Evolutionary conservation across 148 eudicot genomes (phyloP).

Genomic region (Rhododendron molle): DNA sequence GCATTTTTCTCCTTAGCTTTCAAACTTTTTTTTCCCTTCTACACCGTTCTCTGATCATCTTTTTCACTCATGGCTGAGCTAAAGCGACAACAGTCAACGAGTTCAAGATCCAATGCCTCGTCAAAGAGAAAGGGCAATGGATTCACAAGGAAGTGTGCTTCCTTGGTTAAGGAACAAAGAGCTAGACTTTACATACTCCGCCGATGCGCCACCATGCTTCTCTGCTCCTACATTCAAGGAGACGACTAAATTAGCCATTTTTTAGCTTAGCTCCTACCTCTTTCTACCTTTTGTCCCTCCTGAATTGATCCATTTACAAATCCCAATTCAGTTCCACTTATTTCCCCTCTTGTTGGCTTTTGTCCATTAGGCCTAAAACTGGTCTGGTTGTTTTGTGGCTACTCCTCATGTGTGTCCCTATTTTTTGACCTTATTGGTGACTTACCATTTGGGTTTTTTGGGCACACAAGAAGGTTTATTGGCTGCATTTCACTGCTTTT

Average conservation of each 20-base stretch:
- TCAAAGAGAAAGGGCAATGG: conserved; percentile 44
- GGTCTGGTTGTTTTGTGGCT: conserved; percentile 2
- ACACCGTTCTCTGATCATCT: background rate
- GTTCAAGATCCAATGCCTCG: conserved; percentile 6
- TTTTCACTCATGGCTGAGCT: conserved; percentile 40
- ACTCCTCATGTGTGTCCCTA: background rate
- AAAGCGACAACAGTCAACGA: conserved; percentile 24
- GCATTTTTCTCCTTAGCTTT: conserved; percentile 26
- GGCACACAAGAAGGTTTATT: conserved; percentile 4
- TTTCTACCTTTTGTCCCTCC: background rate
- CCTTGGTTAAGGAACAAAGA: conserved; percentile 74
- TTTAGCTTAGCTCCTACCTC: background rate
- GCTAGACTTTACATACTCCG: conserved; percentile 79
- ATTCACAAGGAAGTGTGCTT: conserved; percentile 72
- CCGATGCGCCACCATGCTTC: conserved; percentile 89
- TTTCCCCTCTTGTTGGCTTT: background rate
- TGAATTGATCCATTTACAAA: background rate
- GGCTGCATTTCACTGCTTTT: conserved; percentile 5
- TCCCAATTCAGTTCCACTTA: background rate
- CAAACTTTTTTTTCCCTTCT: background rate
- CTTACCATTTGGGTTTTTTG: conserved; percentile 15
- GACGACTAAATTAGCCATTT: conserved; percentile 42
- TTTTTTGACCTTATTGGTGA: conserved; percentile 15
- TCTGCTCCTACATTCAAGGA: conserved; percentile 80
- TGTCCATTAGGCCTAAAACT: background rate